Base-by-base conservation (phyloP, 208 protist species). In the Leishmania major region DNA sequence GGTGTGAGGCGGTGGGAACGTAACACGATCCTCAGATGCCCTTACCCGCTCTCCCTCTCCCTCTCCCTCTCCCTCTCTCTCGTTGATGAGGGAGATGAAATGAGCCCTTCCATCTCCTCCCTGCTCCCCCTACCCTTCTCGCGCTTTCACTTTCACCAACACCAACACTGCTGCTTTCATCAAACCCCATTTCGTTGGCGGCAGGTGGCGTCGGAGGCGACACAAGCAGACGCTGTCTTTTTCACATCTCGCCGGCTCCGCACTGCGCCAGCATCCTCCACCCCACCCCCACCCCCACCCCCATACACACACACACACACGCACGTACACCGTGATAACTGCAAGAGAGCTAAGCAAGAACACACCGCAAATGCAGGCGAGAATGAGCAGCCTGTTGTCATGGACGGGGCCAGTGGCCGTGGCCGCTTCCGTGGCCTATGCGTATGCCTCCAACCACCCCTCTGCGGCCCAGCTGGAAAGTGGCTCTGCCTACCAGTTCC, bases 361-460 rank as follows among this genome's bases (percentile, higher is more conserved):
- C 22, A 69, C 3, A 69, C 10, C 66, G 11, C 57, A 25, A 67
- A 31, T 69, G 43, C 25, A 1, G 1, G 51, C 49, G 7, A 22
- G n/a, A n/a, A 72, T 80, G 77, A 71, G 4, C 31, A 49, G 0
- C 3, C 40, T 70, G 51, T 64, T 80, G 7, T 72, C 77, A 13
- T 80, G 55, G 77, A 47, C 76, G 15, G 84, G 87, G 15, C 89
- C 87, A 17, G 49, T 64, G 43, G 64, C 47, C 10, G 73, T 93
- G 57, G 87, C 55, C 35, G 84, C 79, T 35, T 82, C 80, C 28
- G 45, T 90, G 6, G 84, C 80, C 10, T 90, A 89, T 64, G 84
- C 75, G 43, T 88, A 89, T 69, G 28, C 76, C 13, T 66, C 53
- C 31, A 89, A 89, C 53, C 86, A 88, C 67, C 67, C 76, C 35